Evolutionary conservation across 1,284 basidiomycete species (phyloP).

Genomic region (Moesziomyces sp.): DNA sequence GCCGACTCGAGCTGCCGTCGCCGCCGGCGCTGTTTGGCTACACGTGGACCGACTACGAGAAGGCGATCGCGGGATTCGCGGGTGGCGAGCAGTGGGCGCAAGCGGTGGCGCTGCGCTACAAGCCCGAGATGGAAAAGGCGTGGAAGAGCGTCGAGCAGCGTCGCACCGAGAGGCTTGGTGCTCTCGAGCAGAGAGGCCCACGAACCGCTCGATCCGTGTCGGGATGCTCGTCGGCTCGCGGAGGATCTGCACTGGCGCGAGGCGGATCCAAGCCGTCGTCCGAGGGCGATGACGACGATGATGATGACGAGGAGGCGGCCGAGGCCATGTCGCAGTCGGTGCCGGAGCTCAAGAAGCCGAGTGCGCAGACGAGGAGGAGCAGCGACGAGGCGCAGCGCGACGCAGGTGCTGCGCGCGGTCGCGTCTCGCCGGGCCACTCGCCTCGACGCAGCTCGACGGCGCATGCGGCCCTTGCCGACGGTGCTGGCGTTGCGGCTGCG

Average conservation of each 20-base stretch:
- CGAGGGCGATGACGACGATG: constrained; percentile 23
- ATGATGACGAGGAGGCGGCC: constrained; percentile 13
- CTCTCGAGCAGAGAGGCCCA: constrained; percentile 14
- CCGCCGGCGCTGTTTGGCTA: constrained; percentile 61
- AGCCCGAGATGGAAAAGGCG: constrained; percentile 49
- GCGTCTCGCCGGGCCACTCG: constrained; percentile 17
- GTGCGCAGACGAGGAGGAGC: background rate
- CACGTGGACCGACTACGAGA: constrained; percentile 62
- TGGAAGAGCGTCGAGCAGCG: constrained; percentile 24
- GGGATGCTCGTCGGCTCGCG: constrained; percentile 16
- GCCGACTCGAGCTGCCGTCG: constrained; percentile 44
- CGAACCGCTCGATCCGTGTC: constrained; percentile 23
- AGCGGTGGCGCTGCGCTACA: constrained; percentile 54
- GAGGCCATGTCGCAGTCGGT: constrained; percentile 60
- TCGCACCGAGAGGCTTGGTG: constrained; percentile 25
- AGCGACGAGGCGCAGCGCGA: constrained; percentile 6
- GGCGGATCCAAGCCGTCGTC: constrained; percentile 29
- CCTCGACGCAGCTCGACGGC: constrained; percentile 33
- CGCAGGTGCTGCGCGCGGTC: constrained; percentile 5
- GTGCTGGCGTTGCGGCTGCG: constrained; percentile 7
- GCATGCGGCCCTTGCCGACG: constrained; percentile 24
- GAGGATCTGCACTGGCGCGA: constrained; percentile 23
- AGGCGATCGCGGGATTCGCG: constrained; percentile 61
- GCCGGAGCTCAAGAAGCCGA: constrained; percentile 50
- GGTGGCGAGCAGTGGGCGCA: constrained; percentile 58